Percentiles rank a stretch among this genome's conserved stretches.
Conservation (phyloP, 192 early-diverging fungal species). For the Borealophlyctis nickersoniae region DNA sequence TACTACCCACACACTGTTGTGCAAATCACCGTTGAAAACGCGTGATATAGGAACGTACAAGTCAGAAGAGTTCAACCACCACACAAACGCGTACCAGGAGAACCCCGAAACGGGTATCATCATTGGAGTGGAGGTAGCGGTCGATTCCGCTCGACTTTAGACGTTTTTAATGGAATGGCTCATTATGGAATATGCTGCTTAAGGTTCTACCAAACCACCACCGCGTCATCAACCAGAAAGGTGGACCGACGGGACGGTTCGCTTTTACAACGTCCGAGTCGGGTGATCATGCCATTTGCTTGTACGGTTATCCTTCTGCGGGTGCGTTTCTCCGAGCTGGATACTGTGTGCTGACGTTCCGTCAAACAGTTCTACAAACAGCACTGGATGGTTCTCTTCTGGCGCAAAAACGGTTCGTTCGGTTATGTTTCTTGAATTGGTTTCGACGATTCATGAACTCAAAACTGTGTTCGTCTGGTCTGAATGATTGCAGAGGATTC, state of each 20-base stretch:
- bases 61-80: constrained; percentile 73
- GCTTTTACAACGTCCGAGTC: constrained; percentile 85
- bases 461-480: no score
- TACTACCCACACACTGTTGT: background rate
- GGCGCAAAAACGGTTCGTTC: constrained; percentile 58
- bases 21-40: background rate
- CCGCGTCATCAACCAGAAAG: constrained; percentile 73
- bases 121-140: constrained; percentile 34
- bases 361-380: constrained; percentile 29
- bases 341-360: no score
- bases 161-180: no score
- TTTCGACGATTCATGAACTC: no score
- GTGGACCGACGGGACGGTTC: constrained; percentile 72
- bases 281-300: constrained; percentile 90
- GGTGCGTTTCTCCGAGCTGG: background rate
- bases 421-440: constrained; percentile 3
- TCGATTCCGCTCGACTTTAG: background rate
- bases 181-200: no score
- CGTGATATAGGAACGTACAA: constrained; percentile 58
- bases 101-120: constrained; percentile 23
- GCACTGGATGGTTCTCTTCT: constrained; percentile 70
- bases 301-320: constrained; percentile 41
- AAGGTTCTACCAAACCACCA: background rate
- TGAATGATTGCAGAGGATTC: constrained; percentile 43
- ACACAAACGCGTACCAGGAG: constrained; percentile 29